phyloP scores from a whole-genome alignment of 2,329 filamentous ascomycete species.

The Aureobasidium lini region DNA sequence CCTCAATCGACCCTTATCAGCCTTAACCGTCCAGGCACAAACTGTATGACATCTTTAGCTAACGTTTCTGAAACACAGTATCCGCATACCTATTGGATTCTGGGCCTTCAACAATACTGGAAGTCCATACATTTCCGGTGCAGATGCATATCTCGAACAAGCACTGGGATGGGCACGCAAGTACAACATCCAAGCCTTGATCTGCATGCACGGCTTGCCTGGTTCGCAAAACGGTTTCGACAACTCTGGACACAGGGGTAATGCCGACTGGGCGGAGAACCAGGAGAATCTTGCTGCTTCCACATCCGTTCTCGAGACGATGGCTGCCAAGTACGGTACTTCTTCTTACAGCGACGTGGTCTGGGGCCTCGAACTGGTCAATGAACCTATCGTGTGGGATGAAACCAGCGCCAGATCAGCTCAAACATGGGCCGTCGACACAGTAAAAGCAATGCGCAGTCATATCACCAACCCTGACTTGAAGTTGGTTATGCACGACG shows the following conservation, averaged over 20 bases:
- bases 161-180: conserved; percentile 50
- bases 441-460: conserved; percentile 35
- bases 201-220: conserved; percentile 51
- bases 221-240: conserved; percentile 56
- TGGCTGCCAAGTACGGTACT: conserved; percentile 51
- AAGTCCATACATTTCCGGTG: conserved; percentile 45
- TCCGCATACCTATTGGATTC: conserved; percentile 52
- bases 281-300: conserved; percentile 43
- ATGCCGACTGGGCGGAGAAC: conserved; percentile 36
- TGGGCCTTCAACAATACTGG: conserved; percentile 51
- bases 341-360: conserved; percentile 50
- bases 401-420: conserved; percentile 35
- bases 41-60: neutral
- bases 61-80: conserved; percentile 18
- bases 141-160: conserved; percentile 46
- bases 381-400: conserved; percentile 47
- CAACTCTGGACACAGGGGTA: conserved; percentile 48
- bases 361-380: conserved; percentile 49
- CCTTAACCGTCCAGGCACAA: neutral
- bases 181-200: conserved; percentile 47
- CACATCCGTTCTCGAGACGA: conserved; percentile 48
- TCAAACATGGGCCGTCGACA: conserved; percentile 49
- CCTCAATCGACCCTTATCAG: neutral
- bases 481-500: conserved; percentile 52
- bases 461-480: conserved; percentile 21